These are phyloP conservation scores for Millerozyma miso DNA, from an alignment of 805 yeast species.

Conservation along the genomic window DNA sequence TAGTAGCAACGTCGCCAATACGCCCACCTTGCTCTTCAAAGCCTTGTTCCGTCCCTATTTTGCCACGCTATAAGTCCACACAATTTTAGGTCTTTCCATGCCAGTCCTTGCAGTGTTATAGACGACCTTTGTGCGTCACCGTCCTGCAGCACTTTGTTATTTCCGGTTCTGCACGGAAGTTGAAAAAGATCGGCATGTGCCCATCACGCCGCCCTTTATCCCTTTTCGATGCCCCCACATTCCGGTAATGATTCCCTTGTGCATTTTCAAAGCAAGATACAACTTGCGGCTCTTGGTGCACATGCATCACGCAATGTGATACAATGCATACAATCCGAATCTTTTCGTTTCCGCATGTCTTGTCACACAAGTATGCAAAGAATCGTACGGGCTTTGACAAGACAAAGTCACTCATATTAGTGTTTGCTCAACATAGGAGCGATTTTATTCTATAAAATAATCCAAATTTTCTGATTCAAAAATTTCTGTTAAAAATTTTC, in stretches of 20 bases:
- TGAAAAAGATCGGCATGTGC: background rate
- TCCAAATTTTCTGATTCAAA: background rate
- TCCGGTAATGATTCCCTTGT: background rate
- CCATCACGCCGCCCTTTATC: background rate
- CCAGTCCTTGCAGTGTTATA: background rate
- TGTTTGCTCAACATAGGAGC: background rate
- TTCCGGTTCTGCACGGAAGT: background rate
- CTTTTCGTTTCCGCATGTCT: constrained; percentile 1
- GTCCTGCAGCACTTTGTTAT: background rate
- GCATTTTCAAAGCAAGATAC: background rate
- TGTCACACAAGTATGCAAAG: background rate
- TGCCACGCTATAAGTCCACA: background rate
- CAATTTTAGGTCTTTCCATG: background rate
- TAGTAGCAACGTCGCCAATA: too few species aligned
- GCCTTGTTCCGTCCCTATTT: background rate
- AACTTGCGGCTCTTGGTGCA: background rate
- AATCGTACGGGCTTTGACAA: constrained; percentile 1
- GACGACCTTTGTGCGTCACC: background rate
- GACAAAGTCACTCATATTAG: background rate
- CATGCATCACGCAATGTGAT: background rate
- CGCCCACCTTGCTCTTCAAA: too few species aligned
- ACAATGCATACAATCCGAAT: background rate
- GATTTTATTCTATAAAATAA: too few species aligned
- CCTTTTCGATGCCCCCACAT: background rate
- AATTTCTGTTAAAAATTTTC: too few species aligned